Evolutionary conservation across 2,329 filamentous ascomycete species (phyloP).

Genomic region (Harringtonia lauricola): DNA sequence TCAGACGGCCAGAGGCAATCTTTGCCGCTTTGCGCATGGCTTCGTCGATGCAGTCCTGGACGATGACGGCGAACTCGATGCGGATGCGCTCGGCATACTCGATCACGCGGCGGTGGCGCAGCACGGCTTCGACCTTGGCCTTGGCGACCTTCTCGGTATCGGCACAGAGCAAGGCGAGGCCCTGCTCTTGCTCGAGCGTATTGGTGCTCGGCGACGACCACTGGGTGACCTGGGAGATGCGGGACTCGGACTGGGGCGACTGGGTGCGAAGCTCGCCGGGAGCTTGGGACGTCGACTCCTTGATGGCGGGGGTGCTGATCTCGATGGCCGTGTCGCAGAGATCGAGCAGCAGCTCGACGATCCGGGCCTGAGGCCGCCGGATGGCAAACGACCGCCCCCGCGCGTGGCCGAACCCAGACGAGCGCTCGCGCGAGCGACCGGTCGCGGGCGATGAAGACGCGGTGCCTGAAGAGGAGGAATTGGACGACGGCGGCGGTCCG

Average conservation of each 20-base stretch:
- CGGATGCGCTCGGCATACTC: constrained; percentile 95
- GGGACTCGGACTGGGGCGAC: constrained; percentile 90
- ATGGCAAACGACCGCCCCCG: constrained; percentile 84
- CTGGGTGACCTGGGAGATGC: constrained; percentile 86
- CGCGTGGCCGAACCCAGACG: constrained; percentile 63
- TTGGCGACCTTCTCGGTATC: constrained; percentile 80
- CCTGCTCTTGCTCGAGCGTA: constrained; percentile 86
- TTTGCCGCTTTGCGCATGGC: constrained; percentile 82
- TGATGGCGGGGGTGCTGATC: constrained; percentile 87
- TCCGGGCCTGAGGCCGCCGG: constrained; percentile 77
- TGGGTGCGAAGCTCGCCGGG: constrained; percentile 78
- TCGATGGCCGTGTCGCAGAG: constrained; percentile 93
- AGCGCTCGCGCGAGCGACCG: constrained; percentile 60
- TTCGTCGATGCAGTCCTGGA: constrained; percentile 91
- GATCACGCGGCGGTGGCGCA: constrained; percentile 82
- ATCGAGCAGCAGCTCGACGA: constrained; percentile 89
- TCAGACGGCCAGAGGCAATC: constrained; percentile 75
- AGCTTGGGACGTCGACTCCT: constrained; percentile 59
- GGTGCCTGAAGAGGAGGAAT: constrained; percentile 23
- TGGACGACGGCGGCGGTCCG: constrained; percentile 59
- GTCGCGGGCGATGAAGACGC: constrained; percentile 62
- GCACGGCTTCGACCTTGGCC: constrained; percentile 84
- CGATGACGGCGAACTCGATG: constrained; percentile 81
- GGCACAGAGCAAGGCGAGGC: constrained; percentile 73
- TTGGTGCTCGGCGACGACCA: constrained; percentile 94